Conservation (phyloP, 2,329 filamentous ascomycete genomes). For the Phaeosphaeriaceae sp. region DNA sequence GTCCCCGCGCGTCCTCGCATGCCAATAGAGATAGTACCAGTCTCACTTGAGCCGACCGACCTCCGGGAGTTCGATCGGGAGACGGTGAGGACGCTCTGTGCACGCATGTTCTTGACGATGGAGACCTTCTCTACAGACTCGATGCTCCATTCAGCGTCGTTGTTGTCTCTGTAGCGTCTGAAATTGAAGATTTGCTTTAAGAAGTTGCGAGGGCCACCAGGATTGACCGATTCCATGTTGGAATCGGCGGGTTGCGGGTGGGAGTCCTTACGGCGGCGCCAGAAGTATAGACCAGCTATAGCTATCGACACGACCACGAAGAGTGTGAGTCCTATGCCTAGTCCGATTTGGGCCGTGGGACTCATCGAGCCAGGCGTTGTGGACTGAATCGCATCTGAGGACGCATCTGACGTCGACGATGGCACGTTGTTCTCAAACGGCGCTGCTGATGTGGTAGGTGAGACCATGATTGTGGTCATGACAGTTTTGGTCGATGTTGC, state of each 20-base stretch:
- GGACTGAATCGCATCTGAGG: not conserved
- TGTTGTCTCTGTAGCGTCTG: not conserved
- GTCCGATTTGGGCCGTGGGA: slow-evolving; percentile 12
- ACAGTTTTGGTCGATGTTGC: slow-evolving; percentile 9
- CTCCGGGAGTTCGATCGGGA: slow-evolving; percentile 8
- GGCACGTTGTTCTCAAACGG: slow-evolving; percentile 2
- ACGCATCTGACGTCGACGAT: not conserved
- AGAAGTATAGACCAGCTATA: slow-evolving; percentile 20
- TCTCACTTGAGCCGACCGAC: not conserved
- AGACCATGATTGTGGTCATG: slow-evolving; percentile 13
- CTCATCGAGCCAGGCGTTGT: not conserved
- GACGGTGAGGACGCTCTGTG: slow-evolving; percentile 12
- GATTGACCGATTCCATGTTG: not conserved
- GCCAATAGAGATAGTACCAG: not conserved
- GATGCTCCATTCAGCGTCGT: slow-evolving; percentile 27
- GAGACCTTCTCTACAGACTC: slow-evolving; percentile 26
- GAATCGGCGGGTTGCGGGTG: not conserved
- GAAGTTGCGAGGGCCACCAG: not conserved
- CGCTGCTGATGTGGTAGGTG: not conserved
- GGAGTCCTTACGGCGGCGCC: slow-evolving; percentile 16
- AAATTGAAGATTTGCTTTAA: slow-evolving; percentile 10
- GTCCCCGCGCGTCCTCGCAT: slow-evolving; percentile 4
- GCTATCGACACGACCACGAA: slow-evolving; percentile 14
- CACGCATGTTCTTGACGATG: slow-evolving; percentile 17
- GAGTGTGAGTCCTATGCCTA: slow-evolving; percentile 27